Evolutionary conservation across 768 basidiomycete species (phyloP), one percentile per base, ranked within the genome.

Genomic region (Termitomyces sp.): DNA sequence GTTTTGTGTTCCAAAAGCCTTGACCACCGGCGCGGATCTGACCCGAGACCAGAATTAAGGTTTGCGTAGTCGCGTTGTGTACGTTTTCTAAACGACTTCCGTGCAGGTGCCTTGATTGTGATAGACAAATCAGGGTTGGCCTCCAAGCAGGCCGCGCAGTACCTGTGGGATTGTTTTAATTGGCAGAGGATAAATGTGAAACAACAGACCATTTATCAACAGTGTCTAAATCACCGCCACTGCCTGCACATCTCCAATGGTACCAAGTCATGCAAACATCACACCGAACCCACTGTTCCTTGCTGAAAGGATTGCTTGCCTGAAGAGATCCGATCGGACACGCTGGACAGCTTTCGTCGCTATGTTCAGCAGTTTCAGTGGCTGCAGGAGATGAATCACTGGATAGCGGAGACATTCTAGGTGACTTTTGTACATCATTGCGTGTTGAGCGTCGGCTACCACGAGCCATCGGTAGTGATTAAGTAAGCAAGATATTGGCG

Each of bases 261-360:
- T 83, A 92, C 90, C 89, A 92, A 30, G 74, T 79, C 69, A 85
- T 86, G 74, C 88, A 91, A 21, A 79, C 78, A 63, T 92, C 90
- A 66, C 92, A 94, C 59, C 83, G 73, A 54, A 93, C 83, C 92
- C 91, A 94, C 62, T 74, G 82, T 59, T 90, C 88, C 66, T 86
- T 85, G 49, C 44, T 79, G 50, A 71, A 74, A 3, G 72, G 63
- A 50, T 64, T 65, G 24, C 66, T 66, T 30, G 70, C 62, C 17
- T 68, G 52, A 51, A 66, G 64, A 10, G 67, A 58, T 38, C 70
- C 65, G 44, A 68, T 66, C 46, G 74, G 73, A 65, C 83, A 85
- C 11, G 81, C 78, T 12, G 83, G 83, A 63, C 83, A 85, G 17
- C 56, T 57, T 32, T 71, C 67, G 34, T 65, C 62, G 51, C 62